Evolutionary conservation across 371 early-diverging fungal genomes (phyloP), one percentile per base, ranked within the genome.

Genomic region (Umbelopsis sp.): DNA sequence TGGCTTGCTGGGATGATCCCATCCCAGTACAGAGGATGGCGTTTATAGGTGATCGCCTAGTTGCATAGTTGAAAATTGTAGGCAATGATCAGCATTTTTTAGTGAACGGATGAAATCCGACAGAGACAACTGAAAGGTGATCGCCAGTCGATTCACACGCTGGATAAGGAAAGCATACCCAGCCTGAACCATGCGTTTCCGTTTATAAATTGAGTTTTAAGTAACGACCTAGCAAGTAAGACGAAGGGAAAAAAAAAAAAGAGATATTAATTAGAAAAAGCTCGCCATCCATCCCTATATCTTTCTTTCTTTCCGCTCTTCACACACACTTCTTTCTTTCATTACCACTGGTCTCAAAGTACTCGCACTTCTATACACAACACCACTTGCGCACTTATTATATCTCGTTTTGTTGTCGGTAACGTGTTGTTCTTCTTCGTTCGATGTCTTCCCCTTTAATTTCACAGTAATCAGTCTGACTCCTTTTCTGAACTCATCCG

Each of bases 101-200:
- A 35, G 57, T 25, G 16, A 24, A 6, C 11, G 22, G 52, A 29
- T 25, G 52, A 24, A 50, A 20, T 50, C 29, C 20, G 22, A 29
- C 22, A 51, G 52, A 18, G 35, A 35, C 57, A 57, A 57, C 16
- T 57, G 57, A 29, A 57, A 57, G 29, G 57, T 57, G 57, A 57
- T 57, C 57, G 57, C 29, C 57, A 7, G 57, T 29, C 37, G 57
- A 57, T 57, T 57, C 57, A 57, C 57, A 57, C 57, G 57, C 25
- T 57, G 57, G 29, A 57, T 18, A 57, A 16, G 57, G 57, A 35
- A 57, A 57, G 14, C 57, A 10, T 35, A 35, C 32, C 35, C 14
- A 16, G 29, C 18, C 29, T 11, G 29, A 6, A 57, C 35, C 57
- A 57, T 57, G 57, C 57, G 57, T 35, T 57, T 25, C 22, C 29